phyloP scores from a whole-genome alignment of 305 asterid genomes.

The Rubia occidens region DNA sequence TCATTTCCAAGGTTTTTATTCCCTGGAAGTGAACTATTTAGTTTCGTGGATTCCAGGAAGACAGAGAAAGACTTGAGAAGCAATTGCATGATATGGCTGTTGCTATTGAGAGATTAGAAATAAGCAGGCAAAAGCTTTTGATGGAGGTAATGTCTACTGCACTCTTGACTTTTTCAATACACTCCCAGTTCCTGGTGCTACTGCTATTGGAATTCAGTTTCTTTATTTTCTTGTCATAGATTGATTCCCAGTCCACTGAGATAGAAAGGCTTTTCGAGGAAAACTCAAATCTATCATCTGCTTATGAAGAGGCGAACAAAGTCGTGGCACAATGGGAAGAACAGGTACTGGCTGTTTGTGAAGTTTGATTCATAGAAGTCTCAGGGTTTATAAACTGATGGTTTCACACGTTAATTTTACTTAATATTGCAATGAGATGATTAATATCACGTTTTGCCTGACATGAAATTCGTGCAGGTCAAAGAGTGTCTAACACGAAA shows the following conservation, averaged over 20 bases:
- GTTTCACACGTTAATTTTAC: not conserved
- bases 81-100: constrained; percentile 94
- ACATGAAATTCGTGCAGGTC: constrained; percentile 42
- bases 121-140: constrained; percentile 80
- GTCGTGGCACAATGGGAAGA: constrained; percentile 72
- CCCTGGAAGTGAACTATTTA: not conserved
- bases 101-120: constrained; percentile 79
- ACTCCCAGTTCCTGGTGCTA: not conserved
- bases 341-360: constrained; percentile 44
- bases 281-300: constrained; percentile 62
- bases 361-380: not conserved
- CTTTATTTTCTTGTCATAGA: constrained; percentile 33
- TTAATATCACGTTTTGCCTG: constrained; percentile 1
- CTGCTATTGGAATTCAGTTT: not conserved
- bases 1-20: not conserved
- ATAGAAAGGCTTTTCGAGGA: constrained; percentile 88
- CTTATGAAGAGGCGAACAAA: constrained; percentile 72
- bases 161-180: not conserved
- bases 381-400: not conserved
- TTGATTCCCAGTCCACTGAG: constrained; percentile 96
- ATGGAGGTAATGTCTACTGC: constrained; percentile 48
- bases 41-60: constrained; percentile 42
- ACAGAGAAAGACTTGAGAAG: constrained; percentile 80
- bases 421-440: not conserved
- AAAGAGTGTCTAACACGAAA: constrained; percentile 71